These are phyloP conservation scores for Eimeria sp. DNA, from an alignment of 169 alveolate species.

Conservation along the genomic window DNA sequence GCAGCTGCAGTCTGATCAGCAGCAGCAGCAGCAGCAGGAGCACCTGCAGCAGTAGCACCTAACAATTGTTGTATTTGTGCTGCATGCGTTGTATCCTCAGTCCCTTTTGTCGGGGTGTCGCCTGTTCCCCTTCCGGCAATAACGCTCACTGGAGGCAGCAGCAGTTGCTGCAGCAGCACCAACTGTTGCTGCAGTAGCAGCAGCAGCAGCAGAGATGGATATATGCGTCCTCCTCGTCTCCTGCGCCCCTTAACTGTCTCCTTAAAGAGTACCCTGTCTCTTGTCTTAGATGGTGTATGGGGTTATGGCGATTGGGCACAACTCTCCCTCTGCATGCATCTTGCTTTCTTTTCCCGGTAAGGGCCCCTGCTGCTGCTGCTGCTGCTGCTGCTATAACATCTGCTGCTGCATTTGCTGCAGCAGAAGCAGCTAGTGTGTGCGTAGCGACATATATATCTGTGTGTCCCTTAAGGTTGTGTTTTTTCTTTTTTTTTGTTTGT, in stretches of 20 bases:
- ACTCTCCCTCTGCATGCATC: conserved; percentile 19
- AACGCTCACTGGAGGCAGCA: not conserved
- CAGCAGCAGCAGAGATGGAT: not conserved
- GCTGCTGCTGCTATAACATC: not conserved
- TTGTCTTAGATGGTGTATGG: conserved; percentile 69
- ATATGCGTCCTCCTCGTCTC: conserved; percentile 63
- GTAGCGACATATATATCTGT: no score
- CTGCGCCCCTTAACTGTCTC: conserved; percentile 23
- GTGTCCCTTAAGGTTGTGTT: not conserved
- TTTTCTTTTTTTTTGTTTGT: not conserved
- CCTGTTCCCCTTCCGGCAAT: conserved; percentile 33
- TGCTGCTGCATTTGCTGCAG: not conserved
- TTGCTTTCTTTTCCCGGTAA: conserved; percentile 62
- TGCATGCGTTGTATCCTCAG: conserved; percentile 8
- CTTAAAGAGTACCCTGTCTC: conserved; percentile 23
- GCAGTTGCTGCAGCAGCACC: not conserved
- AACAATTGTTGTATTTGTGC: not conserved
- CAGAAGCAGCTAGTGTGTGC: not conserved
- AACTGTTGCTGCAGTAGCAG: not conserved
- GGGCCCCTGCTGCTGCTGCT: not conserved
- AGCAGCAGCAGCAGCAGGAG: not conserved
- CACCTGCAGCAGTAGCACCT: no score
- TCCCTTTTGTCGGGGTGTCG: conserved; percentile 60
- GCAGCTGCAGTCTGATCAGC: no score
- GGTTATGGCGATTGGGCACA: conserved; percentile 74